Evolutionary conservation across 305 asterid genomes (phyloP).

Genomic region (Euphrasia arctica): DNA sequence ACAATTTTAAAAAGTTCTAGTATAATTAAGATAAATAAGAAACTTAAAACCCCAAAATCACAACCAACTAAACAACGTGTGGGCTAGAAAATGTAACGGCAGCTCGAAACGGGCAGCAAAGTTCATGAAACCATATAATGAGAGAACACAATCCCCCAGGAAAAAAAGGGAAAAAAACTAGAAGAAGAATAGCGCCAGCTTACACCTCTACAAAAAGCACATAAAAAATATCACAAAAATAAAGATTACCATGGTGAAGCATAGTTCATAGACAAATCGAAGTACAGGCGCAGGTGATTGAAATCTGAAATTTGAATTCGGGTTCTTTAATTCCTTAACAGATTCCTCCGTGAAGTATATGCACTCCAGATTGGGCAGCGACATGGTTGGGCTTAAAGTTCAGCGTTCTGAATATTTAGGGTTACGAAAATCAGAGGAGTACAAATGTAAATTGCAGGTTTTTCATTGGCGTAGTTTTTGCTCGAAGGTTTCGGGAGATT

Average conservation of each 20-base stretch:
- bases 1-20: conserved; percentile 14
- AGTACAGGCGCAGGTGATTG: conserved; percentile 57
- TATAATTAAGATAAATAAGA: neutral
- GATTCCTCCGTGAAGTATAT: conserved; percentile 61
- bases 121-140: conserved; percentile 5
- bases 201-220: conserved; percentile 4
- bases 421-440: conserved; percentile 23
- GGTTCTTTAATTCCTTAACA: conserved; percentile 59
- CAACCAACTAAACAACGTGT: neutral
- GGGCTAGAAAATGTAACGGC: neutral
- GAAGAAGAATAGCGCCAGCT: conserved; percentile 1
- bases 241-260: conserved; percentile 61
- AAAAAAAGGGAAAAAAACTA: neutral
- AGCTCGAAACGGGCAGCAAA: neutral
- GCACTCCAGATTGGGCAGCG: conserved; percentile 62
- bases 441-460: conserved; percentile 23
- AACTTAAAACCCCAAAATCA: neutral
- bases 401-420: conserved; percentile 10
- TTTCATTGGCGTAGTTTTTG: conserved; percentile 25
- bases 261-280: conserved; percentile 84
- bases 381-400: conserved; percentile 38
- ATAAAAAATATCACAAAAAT: neutral
- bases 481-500: conserved; percentile 37
- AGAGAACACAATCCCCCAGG: neutral
- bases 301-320: conserved; percentile 66